Percentiles rank a stretch among this genome's conserved stretches.
Evolutionary conservation across 2,329 filamentous ascomycete genomes (phyloP).

Genomic region (Fusarium nanum): DNA sequence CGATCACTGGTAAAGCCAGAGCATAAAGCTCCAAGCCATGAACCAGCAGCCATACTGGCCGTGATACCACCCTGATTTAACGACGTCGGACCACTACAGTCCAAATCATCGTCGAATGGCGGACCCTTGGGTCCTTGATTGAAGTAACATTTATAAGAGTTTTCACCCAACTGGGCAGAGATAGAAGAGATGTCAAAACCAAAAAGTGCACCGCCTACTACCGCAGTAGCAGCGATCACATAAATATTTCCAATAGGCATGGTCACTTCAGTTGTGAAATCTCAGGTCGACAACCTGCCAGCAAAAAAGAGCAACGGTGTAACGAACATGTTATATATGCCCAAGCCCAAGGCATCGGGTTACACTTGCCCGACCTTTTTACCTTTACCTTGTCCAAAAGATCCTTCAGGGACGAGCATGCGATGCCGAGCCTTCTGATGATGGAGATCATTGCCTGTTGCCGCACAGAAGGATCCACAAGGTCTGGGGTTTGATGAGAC

Average conservation of each 20-base stretch:
- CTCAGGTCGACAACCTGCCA: background rate
- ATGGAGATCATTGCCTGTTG: constrained; percentile 25
- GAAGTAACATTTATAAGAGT: constrained; percentile 55
- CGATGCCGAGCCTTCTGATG: constrained; percentile 23
- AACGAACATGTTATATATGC: constrained; percentile 25
- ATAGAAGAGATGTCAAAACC: constrained; percentile 45
- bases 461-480: constrained; percentile 11
- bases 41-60: constrained; percentile 63
- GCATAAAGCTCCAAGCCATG: constrained; percentile 61
- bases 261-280: background rate
- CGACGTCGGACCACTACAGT: constrained; percentile 53
- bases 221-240: constrained; percentile 41
- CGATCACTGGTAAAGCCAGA: constrained; percentile 63
- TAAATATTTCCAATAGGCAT: constrained; percentile 45
- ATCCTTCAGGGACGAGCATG: constrained; percentile 1
- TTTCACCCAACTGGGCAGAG: constrained; percentile 47
- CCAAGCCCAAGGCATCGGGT: background rate
- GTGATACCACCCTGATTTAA: constrained; percentile 64
- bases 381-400: background rate
- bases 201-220: constrained; percentile 43
- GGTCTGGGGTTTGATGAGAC: constrained; percentile 24
- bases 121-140: constrained; percentile 52
- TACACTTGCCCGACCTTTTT: background rate
- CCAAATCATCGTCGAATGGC: constrained; percentile 44
- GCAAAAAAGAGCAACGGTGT: background rate